A percentile compares a stretch with the other conserved stretches of the same genome.
These are phyloP conservation scores for Oenanthe javanica DNA, from an alignment of 140 eudicot species.

Conservation along the genomic window DNA sequence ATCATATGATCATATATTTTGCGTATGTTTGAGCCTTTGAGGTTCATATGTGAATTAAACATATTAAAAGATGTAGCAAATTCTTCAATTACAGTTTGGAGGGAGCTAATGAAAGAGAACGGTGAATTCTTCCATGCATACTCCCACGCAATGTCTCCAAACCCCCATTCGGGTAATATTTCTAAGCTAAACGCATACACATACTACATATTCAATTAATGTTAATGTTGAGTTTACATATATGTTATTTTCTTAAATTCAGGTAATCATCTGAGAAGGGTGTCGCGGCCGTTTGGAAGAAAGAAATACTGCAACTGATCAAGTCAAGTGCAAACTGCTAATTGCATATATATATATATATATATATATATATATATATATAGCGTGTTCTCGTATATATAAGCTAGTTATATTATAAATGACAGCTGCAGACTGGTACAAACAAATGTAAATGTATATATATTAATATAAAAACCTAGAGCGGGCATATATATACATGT, in stretches of 20 bases:
- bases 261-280: slow-evolving; percentile 22
- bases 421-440: too few species aligned
- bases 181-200: background rate
- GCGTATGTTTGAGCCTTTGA: background rate
- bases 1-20: background rate
- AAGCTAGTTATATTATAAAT: too few species aligned
- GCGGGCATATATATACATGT: too few species aligned
- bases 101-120: slow-evolving; percentile 64
- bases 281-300: slow-evolving; percentile 37
- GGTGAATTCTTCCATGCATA: slow-evolving; percentile 56
- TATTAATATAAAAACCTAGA: too few species aligned
- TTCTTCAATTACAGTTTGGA: slow-evolving; percentile 47
- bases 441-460: too few species aligned
- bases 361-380: too few species aligned
- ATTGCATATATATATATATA: too few species aligned
- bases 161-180: slow-evolving; percentile 32
- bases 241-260: slow-evolving; percentile 7
- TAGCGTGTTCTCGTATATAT: too few species aligned
- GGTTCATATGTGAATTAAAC: background rate
- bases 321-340: background rate
- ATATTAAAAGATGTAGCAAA: background rate
- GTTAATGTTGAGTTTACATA: background rate
- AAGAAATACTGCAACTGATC: slow-evolving; percentile 23
- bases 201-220: background rate
- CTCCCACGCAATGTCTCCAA: slow-evolving; percentile 32